Evolutionary conservation across 2,329 filamentous ascomycete genomes (phyloP).

Genomic region (Thielaviopsis cerberus): DNA sequence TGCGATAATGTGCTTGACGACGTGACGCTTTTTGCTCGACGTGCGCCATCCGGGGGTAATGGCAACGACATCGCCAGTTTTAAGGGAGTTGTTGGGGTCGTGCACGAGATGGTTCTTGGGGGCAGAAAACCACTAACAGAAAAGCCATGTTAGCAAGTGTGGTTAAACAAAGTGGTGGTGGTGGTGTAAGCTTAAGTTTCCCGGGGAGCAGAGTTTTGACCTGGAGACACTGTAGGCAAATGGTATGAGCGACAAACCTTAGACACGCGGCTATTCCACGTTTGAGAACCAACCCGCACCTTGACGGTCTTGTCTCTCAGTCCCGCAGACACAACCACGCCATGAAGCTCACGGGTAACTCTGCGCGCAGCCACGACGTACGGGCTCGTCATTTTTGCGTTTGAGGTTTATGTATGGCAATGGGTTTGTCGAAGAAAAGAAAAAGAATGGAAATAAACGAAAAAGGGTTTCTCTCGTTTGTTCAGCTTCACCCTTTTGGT

Average conservation of each 20-base stretch:
- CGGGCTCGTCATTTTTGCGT: constrained; percentile 21
- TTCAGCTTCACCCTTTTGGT: neutral
- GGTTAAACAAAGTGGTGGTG: neutral
- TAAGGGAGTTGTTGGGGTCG: constrained; percentile 56
- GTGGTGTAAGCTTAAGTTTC: neutral
- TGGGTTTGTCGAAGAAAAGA: neutral
- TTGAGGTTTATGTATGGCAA: neutral
- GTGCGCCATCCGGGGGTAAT: constrained; percentile 49
- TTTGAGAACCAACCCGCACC: constrained; percentile 50
- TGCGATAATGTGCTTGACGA: constrained; percentile 57
- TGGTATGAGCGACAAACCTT: constrained; percentile 42
- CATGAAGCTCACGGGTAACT: constrained; percentile 35
- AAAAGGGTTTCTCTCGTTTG: neutral
- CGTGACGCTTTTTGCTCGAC: constrained; percentile 49
- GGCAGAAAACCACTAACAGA: constrained; percentile 40
- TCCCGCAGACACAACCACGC: constrained; percentile 60
- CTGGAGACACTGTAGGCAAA: too few relatives aligned
- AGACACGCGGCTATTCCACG: constrained; percentile 53
- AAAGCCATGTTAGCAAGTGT: too few relatives aligned
- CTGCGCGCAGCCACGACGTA: constrained; percentile 21
- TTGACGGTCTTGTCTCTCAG: constrained; percentile 65
- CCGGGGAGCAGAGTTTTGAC: neutral
- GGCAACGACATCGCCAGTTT: constrained; percentile 55
- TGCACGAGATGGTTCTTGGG: constrained; percentile 52
- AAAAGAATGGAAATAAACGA: neutral